These are phyloP conservation scores for Geotrichum reessii DNA, from an alignment of 1,139 yeast species.

Conservation along the genomic window DNA sequence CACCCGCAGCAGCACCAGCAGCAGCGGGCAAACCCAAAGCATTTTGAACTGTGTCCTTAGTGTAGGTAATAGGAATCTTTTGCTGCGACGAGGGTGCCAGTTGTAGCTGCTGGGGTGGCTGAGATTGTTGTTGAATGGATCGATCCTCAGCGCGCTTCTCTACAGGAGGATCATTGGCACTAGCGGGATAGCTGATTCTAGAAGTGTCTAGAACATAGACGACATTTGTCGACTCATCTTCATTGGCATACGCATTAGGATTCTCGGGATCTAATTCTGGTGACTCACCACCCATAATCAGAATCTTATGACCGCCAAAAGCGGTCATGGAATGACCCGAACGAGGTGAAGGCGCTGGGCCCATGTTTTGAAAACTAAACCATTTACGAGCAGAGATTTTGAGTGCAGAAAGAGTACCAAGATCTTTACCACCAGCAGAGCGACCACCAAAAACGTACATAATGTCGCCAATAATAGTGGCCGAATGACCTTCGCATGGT, in stretches of 20 bases:
- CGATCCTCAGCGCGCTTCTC: neutral
- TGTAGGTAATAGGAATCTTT: neutral
- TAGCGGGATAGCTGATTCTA: conserved; percentile 36
- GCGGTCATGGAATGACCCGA: conserved; percentile 93
- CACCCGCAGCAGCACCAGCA: neutral
- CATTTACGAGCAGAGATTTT: conserved; percentile 68
- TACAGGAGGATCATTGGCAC: conserved; percentile 8
- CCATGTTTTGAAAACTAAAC: conserved; percentile 57
- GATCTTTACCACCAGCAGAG: conserved; percentile 64
- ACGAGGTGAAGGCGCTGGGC: conserved; percentile 71
- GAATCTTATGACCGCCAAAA: conserved; percentile 58
- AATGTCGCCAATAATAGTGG: conserved; percentile 70
- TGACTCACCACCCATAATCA: conserved; percentile 87
- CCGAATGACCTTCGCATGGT: conserved; percentile 89
- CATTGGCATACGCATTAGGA: conserved; percentile 19
- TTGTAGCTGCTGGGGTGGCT: neutral
- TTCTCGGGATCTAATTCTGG: conserved; percentile 28
- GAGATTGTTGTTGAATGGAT: neutral
- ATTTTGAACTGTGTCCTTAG: neutral
- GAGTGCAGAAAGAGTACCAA: conserved; percentile 64
- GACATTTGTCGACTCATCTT: conserved; percentile 23
- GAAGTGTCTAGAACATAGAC: conserved; percentile 40
- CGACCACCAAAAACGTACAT: conserved; percentile 91
- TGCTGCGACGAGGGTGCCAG: too few species aligned
- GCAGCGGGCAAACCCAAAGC: neutral